Conservation (phyloP, 805 yeast species). For the Lachancea lanzarotensis region DNA sequence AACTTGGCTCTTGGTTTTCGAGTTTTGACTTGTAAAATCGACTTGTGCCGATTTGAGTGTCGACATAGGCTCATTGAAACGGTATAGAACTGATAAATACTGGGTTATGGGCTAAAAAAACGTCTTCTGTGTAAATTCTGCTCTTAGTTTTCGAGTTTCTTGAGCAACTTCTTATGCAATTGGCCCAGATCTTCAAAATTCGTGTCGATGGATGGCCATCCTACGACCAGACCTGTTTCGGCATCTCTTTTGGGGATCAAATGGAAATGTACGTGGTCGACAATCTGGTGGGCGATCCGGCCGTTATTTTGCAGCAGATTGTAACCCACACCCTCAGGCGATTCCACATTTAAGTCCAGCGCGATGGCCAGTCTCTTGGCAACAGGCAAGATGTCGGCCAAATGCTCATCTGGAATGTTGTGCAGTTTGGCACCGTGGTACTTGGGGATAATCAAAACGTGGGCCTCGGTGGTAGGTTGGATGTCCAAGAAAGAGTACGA, state of each 20-base stretch:
- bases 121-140: background rate
- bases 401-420: constrained; percentile 84
- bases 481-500: constrained; percentile 85
- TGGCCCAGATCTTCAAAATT: constrained; percentile 66
- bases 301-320: constrained; percentile 92
- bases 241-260: constrained; percentile 80
- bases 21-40: constrained; percentile 25
- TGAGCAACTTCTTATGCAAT: constrained; percentile 53
- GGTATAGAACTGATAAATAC: no score
- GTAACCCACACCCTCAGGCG: constrained; percentile 62
- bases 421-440: constrained; percentile 90
- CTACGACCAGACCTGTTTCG: constrained; percentile 73
- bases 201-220: constrained; percentile 89
- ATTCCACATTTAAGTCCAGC: constrained; percentile 55
- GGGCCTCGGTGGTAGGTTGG: constrained; percentile 87
- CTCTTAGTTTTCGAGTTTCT: constrained; percentile 32
- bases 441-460: constrained; percentile 85
- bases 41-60: no score
- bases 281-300: constrained; percentile 89
- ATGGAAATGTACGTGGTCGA: constrained; percentile 95
- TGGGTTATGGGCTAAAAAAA: background rate
- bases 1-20: constrained; percentile 11
- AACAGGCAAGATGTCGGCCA: constrained; percentile 79
- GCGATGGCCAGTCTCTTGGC: constrained; percentile 80
- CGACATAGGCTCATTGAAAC: no score